Conservation (phyloP, 495 filamentous ascomycete genomes). For the Peziza echinospora region DNA sequence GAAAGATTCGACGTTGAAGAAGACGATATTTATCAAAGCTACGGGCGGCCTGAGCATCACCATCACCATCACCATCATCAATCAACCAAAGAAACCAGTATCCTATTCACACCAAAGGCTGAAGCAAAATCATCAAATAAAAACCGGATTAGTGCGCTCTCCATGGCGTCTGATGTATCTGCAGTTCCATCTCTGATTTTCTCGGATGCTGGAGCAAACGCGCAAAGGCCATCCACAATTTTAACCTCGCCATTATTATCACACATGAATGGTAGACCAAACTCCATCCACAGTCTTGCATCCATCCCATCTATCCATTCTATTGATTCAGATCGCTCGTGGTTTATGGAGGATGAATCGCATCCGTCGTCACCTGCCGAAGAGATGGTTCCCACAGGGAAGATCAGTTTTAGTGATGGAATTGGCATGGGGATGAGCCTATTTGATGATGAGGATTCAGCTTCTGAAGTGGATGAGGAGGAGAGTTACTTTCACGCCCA, state of each 20-base stretch:
- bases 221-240: neutral
- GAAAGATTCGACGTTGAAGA: neutral
- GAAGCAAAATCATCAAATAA: neutral
- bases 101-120: neutral
- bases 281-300: neutral
- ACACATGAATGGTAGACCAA: too few relatives aligned
- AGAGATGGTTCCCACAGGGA: neutral
- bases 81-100: too few relatives aligned
- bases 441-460: neutral
- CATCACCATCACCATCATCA: too few relatives aligned
- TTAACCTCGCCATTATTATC: neutral
- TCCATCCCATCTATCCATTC: neutral
- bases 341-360: neutral
- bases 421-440: neutral
- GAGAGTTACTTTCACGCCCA: neutral
- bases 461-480: neutral
- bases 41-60: too few relatives aligned
- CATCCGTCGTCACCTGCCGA: neutral
- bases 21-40: too few relatives aligned
- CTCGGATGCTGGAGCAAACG: neutral
- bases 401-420: neutral
- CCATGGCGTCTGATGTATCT: neutral
- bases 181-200: neutral
- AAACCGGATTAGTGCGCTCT: neutral
- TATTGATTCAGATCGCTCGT: neutral